Base-by-base conservation (phyloP, 1,139 yeast genomes). In the Hanseniaspora uvarum region DNA sequence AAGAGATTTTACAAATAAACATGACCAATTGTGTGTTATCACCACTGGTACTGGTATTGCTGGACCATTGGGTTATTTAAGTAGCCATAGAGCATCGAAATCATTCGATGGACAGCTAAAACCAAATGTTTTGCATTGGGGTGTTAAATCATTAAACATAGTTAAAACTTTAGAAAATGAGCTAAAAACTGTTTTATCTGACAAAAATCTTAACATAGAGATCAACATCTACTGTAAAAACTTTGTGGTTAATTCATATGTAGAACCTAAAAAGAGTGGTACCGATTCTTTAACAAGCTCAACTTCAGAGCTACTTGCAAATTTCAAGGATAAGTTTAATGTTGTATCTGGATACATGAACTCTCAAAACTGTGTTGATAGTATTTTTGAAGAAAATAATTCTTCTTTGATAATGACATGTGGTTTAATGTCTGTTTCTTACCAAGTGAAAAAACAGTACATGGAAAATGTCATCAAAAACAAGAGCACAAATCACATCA, bases 31-130 rank as follows among this genome's bases (percentile, higher is more conserved):
- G 6, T 65, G 82, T 19, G 70, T 83, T 48, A 61, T 83, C 53
- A 80, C 83, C 1, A 85, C 88, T 58, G 92, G 92, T 50, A 81
- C 82, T 57, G 95, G 94, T 60, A 74, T 86, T 58, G 84, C 94
- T 10, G 83, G 84, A 46, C 71, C 71, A 14, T 63, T 65, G 47
- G 62, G 67, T 12, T 70, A 71, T 56, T 72, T 57, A 16, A 37
- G 38, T 33, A 24, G 34, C 23, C 48, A 50, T n/a, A 37, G 28
- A 61, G 58, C 58, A 61, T 52, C 55, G 63, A 51, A 31, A 1
- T 19, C 38, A 19, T 26, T 23, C 6, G 58, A 61, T 37, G 34
- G 51, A 54, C n/a, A 59, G 11, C 18, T 30, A 39, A 50, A 14
- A 21, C 55, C 54, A 57, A 74, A 62, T 63, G 44, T 44, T 36